Base-by-base conservation (phyloP, 2,329 filamentous ascomycete genomes). In the Mycosphaerella sp. region DNA sequence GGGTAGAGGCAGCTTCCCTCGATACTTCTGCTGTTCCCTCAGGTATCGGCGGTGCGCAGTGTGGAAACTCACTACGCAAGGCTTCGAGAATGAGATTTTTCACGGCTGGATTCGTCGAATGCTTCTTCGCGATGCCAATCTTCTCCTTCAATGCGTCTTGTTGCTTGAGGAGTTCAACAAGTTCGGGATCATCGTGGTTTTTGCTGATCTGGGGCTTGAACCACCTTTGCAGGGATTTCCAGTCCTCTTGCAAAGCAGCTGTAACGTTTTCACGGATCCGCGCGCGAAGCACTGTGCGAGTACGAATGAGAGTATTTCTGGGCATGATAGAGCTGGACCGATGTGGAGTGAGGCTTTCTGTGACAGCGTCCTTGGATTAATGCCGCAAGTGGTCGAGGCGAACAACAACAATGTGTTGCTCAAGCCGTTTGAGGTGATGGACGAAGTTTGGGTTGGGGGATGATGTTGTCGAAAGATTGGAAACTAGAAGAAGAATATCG, bases 231-330 rank as follows among this genome's bases (percentile, higher is more conserved):
- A 48, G 4, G 13, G 25, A n/a, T 8, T 34, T 39, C 44, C 40
- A 41, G 7, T 48, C 36, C 17, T 37, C 28, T 27, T 30, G 17
- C n/a, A 48, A 25, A 14, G 44, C 44, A 21, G 44, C 39, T 18
- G 14, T 40, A 13, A 39, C 50, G 34, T 48, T 52, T 32, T 48
- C 40, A 21, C 40, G 44, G 6, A 52, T 52, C 7, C 50, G 44
- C 17, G 43, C 9, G 34, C 50, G 50, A 13, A 48, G 14, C 5
- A 10, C 8, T 30, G 25, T 18, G 36, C 43, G 28, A 30, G 28
- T 10, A 6, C 6, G 10, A 30, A 6, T 30, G 6, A n/a, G 14
- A 18, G 12, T n/a, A n/a, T n/a, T n/a, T n/a, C n/a, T n/a, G n/a
- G n/a, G n/a, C n/a, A n/a, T n/a, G n/a, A n/a, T n/a, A n/a, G n/a